Conservation (phyloP, 116 monocot species). For the Papilionanthe hybrid region DNA sequence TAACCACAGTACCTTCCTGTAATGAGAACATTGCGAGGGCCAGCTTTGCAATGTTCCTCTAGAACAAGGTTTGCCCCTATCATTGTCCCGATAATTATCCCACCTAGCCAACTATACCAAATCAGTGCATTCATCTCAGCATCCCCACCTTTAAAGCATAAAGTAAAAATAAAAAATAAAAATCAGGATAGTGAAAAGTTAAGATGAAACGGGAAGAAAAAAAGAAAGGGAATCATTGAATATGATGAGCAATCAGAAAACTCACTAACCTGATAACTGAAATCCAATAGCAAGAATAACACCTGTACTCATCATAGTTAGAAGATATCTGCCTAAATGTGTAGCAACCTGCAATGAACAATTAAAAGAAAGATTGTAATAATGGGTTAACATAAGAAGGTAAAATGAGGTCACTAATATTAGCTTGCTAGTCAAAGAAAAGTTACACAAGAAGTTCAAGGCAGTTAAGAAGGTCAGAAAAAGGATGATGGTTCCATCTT, state of each 20-base stretch:
- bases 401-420: background rate
- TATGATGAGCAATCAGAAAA: background rate
- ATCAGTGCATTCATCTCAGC: slow-evolving; percentile 82
- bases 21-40: slow-evolving; percentile 92
- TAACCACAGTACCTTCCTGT: slow-evolving; percentile 70
- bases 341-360: slow-evolving; percentile 39
- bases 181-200: background rate
- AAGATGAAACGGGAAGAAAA: background rate
- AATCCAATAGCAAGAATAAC: slow-evolving; percentile 88
- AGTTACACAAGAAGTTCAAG: background rate
- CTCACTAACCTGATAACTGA: slow-evolving; percentile 74
- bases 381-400: background rate
- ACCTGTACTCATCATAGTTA: slow-evolving; percentile 95
- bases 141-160: slow-evolving; percentile 61
- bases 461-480: background rate
- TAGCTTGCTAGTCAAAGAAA: background rate
- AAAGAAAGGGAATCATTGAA: background rate
- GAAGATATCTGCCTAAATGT: slow-evolving; percentile 77
- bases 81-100: slow-evolving; percentile 93
- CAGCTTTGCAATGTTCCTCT: slow-evolving; percentile 90
- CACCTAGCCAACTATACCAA: slow-evolving; percentile 99
- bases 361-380: slow-evolving; percentile 2
- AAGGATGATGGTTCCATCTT: background rate
- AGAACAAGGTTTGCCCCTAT: slow-evolving; percentile 87
- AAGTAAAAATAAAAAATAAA: background rate